A percentile compares a stretch with the other conserved stretches of the same genome.
Evolutionary conservation across 2,329 filamentous ascomycete species (phyloP).

Genomic region (Hypoxylon sp.): DNA sequence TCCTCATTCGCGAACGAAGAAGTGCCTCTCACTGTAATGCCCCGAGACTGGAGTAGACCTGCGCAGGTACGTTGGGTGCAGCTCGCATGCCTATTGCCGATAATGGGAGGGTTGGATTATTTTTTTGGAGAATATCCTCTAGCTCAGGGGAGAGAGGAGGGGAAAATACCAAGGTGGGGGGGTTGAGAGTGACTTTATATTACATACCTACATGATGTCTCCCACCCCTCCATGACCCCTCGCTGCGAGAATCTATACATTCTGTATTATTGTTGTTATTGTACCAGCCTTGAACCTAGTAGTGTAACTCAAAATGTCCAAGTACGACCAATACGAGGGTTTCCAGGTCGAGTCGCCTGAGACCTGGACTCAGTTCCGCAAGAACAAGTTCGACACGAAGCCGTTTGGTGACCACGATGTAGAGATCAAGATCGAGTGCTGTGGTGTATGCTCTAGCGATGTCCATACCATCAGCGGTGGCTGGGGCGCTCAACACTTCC

Average conservation of each 20-base stretch:
- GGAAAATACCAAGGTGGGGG: constrained; percentile 22
- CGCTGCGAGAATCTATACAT: constrained; percentile 16
- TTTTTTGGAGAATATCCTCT: constrained; percentile 18
- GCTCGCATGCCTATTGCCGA: constrained; percentile 28
- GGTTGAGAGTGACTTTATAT: not conserved
- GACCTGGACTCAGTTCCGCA: constrained; percentile 73
- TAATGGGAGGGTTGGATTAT: constrained; percentile 31
- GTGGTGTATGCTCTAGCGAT: constrained; percentile 82
- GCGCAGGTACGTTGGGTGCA: not conserved
- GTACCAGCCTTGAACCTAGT: not conserved
- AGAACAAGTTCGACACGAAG: constrained; percentile 85
- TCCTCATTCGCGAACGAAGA: constrained; percentile 30
- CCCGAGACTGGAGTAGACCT: constrained; percentile 24
- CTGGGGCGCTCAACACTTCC: constrained; percentile 65
- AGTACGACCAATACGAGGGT: constrained; percentile 72
- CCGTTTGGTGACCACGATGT: constrained; percentile 90
- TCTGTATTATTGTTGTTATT: constrained; percentile 5
- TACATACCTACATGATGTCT: constrained; percentile 29
- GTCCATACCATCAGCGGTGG: constrained; percentile 79
- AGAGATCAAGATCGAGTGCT: constrained; percentile 88
- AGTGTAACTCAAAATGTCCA: constrained; percentile 60
- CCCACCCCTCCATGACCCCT: constrained; percentile 34
- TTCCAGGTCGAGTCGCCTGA: constrained; percentile 71
- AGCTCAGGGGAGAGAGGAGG: constrained; percentile 5
- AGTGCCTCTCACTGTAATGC: constrained; percentile 6